A percentile compares a stretch with the other conserved stretches of the same genome.
These are phyloP conservation scores for Candida broadrunensis DNA, from an alignment of 805 yeast species.

Conservation along the genomic window DNA sequence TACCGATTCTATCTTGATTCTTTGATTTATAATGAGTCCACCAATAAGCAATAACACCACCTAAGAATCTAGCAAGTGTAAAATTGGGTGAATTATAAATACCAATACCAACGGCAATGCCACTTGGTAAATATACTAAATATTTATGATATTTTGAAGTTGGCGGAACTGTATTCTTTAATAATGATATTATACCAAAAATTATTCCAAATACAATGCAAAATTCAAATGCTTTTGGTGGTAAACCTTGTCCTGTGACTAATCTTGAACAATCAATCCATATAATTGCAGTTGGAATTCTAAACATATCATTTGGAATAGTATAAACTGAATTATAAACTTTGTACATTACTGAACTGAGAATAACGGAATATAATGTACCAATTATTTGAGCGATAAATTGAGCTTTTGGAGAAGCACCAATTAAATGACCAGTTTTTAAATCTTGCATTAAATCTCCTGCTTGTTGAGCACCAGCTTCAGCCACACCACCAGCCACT, in stretches of 20 bases:
- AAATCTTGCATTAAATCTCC: slow-evolving; percentile 97
- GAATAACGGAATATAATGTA: slow-evolving; percentile 74
- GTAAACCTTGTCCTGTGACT: slow-evolving; percentile 88
- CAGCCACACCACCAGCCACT: slow-evolving; percentile 95
- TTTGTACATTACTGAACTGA: slow-evolving; percentile 79
- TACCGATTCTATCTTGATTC: slow-evolving; percentile 51
- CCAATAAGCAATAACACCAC: slow-evolving; percentile 67
- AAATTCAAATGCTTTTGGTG: slow-evolving; percentile 67
- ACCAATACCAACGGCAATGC: slow-evolving; percentile 97
- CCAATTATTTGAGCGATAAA: slow-evolving; percentile 89
- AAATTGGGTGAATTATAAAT: slow-evolving; percentile 92
- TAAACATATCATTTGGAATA: slow-evolving; percentile 76
- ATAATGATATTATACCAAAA: slow-evolving; percentile 67
- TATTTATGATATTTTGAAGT: slow-evolving; percentile 35
- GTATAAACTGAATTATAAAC: slow-evolving; percentile 79
- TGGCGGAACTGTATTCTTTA: slow-evolving; percentile 55
- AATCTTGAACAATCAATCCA: slow-evolving; percentile 96
- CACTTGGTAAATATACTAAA: slow-evolving; percentile 73
- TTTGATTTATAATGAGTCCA: slow-evolving; percentile 45
- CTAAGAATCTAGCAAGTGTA: slow-evolving; percentile 88
- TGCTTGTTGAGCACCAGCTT: slow-evolving; percentile 98
- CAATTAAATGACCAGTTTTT: slow-evolving; percentile 87
- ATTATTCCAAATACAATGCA: slow-evolving; percentile 60
- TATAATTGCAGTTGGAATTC: slow-evolving; percentile 92
- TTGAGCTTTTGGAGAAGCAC: slow-evolving; percentile 92